phyloP scores from a whole-genome alignment of 2,329 filamentous ascomycete species.

The Ilyonectria mors-panacis region DNA sequence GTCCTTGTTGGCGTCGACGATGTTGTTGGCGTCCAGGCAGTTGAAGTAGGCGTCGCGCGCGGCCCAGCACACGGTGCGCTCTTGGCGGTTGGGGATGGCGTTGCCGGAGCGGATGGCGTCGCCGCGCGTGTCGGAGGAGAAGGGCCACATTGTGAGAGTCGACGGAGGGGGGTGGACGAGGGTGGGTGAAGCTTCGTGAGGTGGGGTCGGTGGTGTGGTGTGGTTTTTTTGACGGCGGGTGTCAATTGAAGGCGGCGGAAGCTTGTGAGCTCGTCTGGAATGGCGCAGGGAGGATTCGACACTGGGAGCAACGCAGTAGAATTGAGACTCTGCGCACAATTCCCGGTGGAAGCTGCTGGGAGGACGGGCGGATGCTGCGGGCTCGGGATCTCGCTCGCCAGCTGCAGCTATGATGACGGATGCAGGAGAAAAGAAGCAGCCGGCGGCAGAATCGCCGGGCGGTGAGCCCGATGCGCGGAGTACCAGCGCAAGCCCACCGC shows the following conservation, averaged over 20 bases:
- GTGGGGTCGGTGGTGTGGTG: neutral
- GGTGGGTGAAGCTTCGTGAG: neutral
- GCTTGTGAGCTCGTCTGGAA: neutral
- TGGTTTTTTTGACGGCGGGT: neutral
- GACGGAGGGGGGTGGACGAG: conserved; percentile 13
- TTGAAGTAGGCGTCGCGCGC: conserved; percentile 89
- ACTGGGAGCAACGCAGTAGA: no score
- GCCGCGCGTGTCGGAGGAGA: conserved; percentile 64
- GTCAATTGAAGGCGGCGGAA: neutral
- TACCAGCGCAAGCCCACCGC: neutral
- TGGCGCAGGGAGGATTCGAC: neutral
- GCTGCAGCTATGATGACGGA: conserved; percentile 13
- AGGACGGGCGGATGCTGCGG: conserved; percentile 16
- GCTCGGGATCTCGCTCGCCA: neutral
- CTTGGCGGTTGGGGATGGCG: conserved; percentile 86
- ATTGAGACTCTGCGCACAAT: no score
- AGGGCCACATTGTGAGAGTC: conserved; percentile 55
- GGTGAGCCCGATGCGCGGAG: conserved; percentile 6
- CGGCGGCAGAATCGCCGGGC: conserved; percentile 19
- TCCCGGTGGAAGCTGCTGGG: neutral
- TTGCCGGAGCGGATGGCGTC: conserved; percentile 69
- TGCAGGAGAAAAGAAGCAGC: neutral
- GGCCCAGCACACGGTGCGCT: conserved; percentile 90
- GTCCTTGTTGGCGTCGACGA: conserved; percentile 76
- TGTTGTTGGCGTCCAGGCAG: conserved; percentile 86